Evolutionary conservation across 108 stramenopile genomes (phyloP).

Genomic region (Cyclotella sp.): DNA sequence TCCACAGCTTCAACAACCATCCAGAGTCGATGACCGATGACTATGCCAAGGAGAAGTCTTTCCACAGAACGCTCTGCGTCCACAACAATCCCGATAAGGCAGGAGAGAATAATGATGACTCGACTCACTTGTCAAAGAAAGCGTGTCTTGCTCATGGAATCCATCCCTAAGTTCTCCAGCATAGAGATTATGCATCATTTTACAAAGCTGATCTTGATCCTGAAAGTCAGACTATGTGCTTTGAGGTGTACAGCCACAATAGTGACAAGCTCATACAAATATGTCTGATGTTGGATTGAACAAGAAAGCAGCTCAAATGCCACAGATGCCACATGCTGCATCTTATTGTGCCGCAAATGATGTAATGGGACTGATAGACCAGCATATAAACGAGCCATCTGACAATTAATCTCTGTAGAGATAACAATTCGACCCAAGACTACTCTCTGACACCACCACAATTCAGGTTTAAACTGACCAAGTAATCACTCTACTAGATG

Average conservation of each 20-base stretch:
- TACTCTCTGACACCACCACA: no score
- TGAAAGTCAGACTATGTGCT: conserved; percentile 31
- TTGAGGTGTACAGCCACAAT: conserved; percentile 25
- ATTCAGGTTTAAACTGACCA: no score
- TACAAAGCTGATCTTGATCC: conserved; percentile 19
- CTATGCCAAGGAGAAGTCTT: conserved; percentile 20
- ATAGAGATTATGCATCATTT: conserved; percentile 33
- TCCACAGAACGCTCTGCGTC: neutral
- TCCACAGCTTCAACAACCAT: no score
- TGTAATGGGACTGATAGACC: no score
- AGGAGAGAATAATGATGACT: conserved; percentile 15
- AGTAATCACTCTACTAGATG: no score
- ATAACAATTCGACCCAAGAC: no score
- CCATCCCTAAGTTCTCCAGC: conserved; percentile 14
- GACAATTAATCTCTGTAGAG: no score
- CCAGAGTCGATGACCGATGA: neutral
- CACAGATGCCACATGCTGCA: no score
- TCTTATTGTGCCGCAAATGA: no score
- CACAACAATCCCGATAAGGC: neutral
- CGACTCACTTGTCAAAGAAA: conserved; percentile 23
- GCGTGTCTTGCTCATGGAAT: conserved; percentile 32
- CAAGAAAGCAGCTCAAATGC: no score
- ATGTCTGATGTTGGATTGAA: neutral
- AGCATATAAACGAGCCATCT: no score
- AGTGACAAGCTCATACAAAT: conserved; percentile 20